Evolutionary conservation across 2,329 filamentous ascomycete species (phyloP).

Genomic region (Coniella lustricola): DNA sequence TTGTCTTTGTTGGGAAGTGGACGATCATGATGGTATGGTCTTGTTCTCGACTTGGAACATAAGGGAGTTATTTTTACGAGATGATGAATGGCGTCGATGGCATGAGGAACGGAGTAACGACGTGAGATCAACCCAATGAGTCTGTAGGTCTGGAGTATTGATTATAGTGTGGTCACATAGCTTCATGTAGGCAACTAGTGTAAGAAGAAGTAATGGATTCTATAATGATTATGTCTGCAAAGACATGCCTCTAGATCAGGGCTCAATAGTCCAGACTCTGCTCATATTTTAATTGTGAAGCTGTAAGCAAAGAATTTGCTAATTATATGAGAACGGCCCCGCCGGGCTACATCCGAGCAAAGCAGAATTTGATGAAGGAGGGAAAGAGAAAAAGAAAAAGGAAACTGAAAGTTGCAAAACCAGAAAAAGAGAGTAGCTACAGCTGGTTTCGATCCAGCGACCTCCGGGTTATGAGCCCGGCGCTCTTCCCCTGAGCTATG

Average conservation of each 20-base stretch:
- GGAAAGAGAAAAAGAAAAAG: no score
- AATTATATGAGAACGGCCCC: no score
- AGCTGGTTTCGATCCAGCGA: constrained; percentile 14
- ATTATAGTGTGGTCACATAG: background rate
- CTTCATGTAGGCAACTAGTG: background rate
- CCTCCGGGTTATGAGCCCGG: constrained; percentile 17
- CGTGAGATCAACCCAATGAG: background rate
- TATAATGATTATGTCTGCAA: background rate
- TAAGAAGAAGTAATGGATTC: background rate
- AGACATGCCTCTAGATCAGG: background rate
- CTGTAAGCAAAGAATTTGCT: background rate
- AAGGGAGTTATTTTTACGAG: no score
- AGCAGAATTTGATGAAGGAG: no score
- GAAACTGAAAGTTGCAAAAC: background rate
- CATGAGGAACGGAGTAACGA: no score
- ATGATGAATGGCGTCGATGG: no score
- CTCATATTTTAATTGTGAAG: background rate
- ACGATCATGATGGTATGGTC: no score
- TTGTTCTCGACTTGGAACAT: no score
- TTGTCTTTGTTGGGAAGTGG: no score
- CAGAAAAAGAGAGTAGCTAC: constrained; percentile 6
- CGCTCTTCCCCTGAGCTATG: constrained; percentile 16
- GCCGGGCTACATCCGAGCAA: no score
- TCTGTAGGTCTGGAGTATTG: background rate
- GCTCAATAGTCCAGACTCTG: background rate